A percentile compares a stretch with the other conserved stretches of the same genome.
These are phyloP conservation scores for Mytilinidion resinicola DNA, from an alignment of 495 filamentous ascomycete species.

Conservation along the genomic window DNA sequence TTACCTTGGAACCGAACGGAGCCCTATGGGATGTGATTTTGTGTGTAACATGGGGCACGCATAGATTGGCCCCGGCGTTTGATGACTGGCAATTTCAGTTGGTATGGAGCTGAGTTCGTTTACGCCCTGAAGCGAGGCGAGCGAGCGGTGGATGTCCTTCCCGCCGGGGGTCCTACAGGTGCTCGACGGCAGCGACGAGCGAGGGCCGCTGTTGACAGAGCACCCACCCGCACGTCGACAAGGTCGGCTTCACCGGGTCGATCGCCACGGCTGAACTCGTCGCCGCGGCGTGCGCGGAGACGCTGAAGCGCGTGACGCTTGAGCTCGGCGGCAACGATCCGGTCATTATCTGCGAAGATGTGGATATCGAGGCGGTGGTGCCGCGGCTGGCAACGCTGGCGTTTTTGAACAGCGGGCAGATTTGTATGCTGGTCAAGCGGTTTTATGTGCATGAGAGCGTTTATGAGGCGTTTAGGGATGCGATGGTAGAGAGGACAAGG, in stretches of 20 bases:
- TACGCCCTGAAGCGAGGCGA: constrained; percentile 57
- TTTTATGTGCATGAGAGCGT: constrained; percentile 58
- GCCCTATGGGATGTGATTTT: not conserved
- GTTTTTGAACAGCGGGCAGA: constrained; percentile 55
- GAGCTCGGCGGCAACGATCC: constrained; percentile 62
- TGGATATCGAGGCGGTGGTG: constrained; percentile 51
- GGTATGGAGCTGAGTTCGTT: constrained; percentile 55
- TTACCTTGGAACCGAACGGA: too few species aligned
- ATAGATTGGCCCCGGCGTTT: constrained; percentile 48
- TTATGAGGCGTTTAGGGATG: constrained; percentile 51
- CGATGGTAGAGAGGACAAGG: constrained; percentile 47
- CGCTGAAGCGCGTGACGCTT: constrained; percentile 43
- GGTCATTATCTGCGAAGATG: constrained; percentile 55
- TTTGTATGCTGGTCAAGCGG: constrained; percentile 52
- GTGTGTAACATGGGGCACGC: too few species aligned
- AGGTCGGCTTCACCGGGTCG: constrained; percentile 34
- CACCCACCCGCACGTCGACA: constrained; percentile 29
- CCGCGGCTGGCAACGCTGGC: constrained; percentile 44
- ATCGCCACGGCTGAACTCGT: constrained; percentile 33
- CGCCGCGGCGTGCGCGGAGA: constrained; percentile 27
- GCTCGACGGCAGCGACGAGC: constrained; percentile 44
- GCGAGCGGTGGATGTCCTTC: constrained; percentile 46
- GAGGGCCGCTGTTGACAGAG: constrained; percentile 28
- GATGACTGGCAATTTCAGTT: constrained; percentile 48
- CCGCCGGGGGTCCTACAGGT: constrained; percentile 55